phyloP scores from a whole-genome alignment of 192 early-diverging fungal species.

The Backusella morwellensis region DNA sequence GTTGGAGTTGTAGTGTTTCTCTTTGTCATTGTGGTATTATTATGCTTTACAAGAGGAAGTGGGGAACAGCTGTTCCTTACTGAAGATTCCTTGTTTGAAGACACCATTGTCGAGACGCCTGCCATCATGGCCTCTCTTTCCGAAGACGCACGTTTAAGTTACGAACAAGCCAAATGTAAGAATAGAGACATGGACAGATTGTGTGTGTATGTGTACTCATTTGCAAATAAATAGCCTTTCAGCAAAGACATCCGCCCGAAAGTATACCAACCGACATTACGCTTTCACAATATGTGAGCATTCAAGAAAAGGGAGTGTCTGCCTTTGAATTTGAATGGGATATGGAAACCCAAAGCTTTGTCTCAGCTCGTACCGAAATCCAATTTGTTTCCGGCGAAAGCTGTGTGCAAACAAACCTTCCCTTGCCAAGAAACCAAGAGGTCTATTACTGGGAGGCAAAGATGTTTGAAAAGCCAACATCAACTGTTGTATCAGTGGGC shows the following conservation, averaged over 20 bases:
- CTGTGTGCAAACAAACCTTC: slow-evolving; percentile 74
- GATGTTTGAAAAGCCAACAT: slow-evolving; percentile 69
- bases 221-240: slow-evolving; percentile 49
- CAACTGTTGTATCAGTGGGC: slow-evolving; percentile 68
- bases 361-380: slow-evolving; percentile 71
- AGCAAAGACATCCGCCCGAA: slow-evolving; percentile 66
- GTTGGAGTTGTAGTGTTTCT: slow-evolving; percentile 22
- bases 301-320: slow-evolving; percentile 77
- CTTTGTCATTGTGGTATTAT: slow-evolving; percentile 11
- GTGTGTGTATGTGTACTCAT: neutral
- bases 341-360: slow-evolving; percentile 58
- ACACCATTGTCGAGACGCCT: slow-evolving; percentile 23
- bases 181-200: neutral
- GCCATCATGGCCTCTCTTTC: slow-evolving; percentile 31
- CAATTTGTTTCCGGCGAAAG: slow-evolving; percentile 68
- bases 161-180: slow-evolving; percentile 40
- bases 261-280: slow-evolving; percentile 74
- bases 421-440: slow-evolving; percentile 72
- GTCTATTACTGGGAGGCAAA: slow-evolving; percentile 84
- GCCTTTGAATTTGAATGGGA: slow-evolving; percentile 78
- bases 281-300: slow-evolving; percentile 65
- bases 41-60: slow-evolving; percentile 23
- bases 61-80: neutral
- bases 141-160: slow-evolving; percentile 40
- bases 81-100: slow-evolving; percentile 24